These are phyloP conservation scores for Leccinum subrobustum DNA, from an alignment of 1,284 basidiomycete genomes.

Conservation along the genomic window DNA sequence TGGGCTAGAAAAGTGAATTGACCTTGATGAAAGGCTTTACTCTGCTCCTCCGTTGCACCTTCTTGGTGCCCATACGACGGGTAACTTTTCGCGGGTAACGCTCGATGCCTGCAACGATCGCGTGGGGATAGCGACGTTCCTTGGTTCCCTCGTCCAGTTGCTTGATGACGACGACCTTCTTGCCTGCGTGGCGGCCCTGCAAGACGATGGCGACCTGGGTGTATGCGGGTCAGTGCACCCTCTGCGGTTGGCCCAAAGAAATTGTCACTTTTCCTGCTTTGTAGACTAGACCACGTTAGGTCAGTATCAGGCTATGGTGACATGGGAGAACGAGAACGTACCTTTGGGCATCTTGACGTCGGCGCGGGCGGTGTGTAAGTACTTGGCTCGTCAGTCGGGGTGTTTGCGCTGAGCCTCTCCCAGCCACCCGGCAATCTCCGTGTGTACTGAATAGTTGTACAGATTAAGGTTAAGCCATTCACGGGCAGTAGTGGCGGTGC, in stretches of 20 bases:
- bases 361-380: slow-evolving; percentile 20
- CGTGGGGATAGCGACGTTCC: slow-evolving; percentile 91
- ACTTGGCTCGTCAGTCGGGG: slow-evolving; percentile 13
- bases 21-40: slow-evolving; percentile 99
- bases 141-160: slow-evolving; percentile 87
- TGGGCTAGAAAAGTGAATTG: slow-evolving; percentile 27
- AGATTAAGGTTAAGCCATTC: background rate
- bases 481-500: background rate
- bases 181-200: slow-evolving; percentile 94
- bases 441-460: slow-evolving; percentile 23
- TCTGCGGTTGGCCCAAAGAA: background rate
- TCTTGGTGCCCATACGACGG: slow-evolving; percentile 95
- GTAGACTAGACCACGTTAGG: slow-evolving; percentile 62
- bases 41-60: slow-evolving; percentile 85
- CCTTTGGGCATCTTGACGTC: slow-evolving; percentile 38
- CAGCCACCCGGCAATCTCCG: slow-evolving; percentile 35
- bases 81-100: slow-evolving; percentile 96
- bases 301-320: slow-evolving; percentile 28
- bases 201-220: slow-evolving; percentile 88
- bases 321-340: slow-evolving; percentile 7
- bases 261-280: slow-evolving; percentile 91
- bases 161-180: slow-evolving; percentile 90
- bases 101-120: slow-evolving; percentile 94
- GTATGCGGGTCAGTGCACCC: slow-evolving; percentile 9
- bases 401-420: background rate